Conservation (phyloP, 192 early-diverging fungal genomes). For the Backusella circina region DNA sequence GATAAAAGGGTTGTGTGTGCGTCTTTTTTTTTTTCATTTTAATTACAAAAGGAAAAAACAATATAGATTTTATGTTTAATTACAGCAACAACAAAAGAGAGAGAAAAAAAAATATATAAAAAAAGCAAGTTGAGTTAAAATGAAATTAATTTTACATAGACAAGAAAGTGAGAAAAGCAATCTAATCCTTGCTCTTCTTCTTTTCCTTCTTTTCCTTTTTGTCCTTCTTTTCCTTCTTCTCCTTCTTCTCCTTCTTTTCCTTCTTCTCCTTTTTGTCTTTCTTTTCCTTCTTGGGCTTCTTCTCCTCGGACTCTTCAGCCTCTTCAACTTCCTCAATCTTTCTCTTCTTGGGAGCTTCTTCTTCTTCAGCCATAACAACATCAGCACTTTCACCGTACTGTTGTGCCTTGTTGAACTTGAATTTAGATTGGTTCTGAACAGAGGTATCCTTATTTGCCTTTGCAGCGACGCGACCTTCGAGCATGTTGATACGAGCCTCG, state of each 20-base stretch:
- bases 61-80: constrained; percentile 3
- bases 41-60: background rate
- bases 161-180: background rate
- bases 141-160: constrained; percentile 1
- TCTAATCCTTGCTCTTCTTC: constrained; percentile 15
- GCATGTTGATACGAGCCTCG: constrained; percentile 82
- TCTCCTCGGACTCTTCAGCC: too few species aligned
- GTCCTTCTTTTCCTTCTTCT: constrained; percentile 39
- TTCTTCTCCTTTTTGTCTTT: constrained; percentile 53
- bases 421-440: constrained; percentile 56
- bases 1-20: background rate
- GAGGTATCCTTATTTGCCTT: constrained; percentile 68
- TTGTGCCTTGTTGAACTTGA: constrained; percentile 50
- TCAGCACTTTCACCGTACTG: constrained; percentile 42
- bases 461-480: constrained; percentile 78
- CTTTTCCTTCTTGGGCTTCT: too few species aligned
- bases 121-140: background rate
- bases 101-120: constrained; percentile 3
- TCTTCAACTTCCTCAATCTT: too few species aligned
- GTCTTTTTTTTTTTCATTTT: background rate
- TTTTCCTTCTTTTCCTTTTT: constrained; percentile 34
- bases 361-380: constrained; percentile 30
- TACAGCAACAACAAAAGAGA: constrained; percentile 1
- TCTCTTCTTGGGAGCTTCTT: constrained; percentile 39
- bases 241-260: constrained; percentile 48